Percentiles rank a stretch among this genome's conserved stretches.
These are phyloP conservation scores for Kwoniella europaea DNA, from an alignment of 768 basidiomycete species.

Conservation along the genomic window DNA sequence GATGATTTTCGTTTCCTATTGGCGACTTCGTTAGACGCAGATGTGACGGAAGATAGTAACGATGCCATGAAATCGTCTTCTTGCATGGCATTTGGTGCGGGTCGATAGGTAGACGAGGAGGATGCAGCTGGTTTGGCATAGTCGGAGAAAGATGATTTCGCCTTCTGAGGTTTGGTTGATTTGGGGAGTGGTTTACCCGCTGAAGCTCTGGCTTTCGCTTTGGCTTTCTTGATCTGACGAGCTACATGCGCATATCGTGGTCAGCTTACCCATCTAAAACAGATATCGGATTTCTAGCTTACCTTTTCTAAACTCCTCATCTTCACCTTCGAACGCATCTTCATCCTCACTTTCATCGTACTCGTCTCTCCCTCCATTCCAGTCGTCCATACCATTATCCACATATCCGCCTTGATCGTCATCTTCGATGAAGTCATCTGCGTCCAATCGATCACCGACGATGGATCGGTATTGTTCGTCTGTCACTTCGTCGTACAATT, in stretches of 20 bases:
- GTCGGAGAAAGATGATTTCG: conserved; percentile 51
- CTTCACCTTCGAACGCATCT: conserved; percentile 62
- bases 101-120: conserved; percentile 67
- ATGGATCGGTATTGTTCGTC: conserved; percentile 87
- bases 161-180: conserved; percentile 31
- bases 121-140: conserved; percentile 59
- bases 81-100: conserved; percentile 73
- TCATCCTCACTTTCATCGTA: conserved; percentile 65
- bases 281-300: conserved; percentile 6
- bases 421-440: conserved; percentile 93
- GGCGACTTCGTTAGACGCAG: conserved; percentile 40
- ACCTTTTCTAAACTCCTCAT: conserved; percentile 53
- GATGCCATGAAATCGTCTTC: conserved; percentile 89
- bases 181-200: conserved; percentile 19
- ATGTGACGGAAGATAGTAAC: conserved; percentile 66
- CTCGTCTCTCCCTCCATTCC: conserved; percentile 61
- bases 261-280: background rate
- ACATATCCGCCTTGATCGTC: conserved; percentile 89
- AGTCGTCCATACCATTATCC: conserved; percentile 97
- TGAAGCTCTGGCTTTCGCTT: conserved; percentile 32
- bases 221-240: conserved; percentile 39
- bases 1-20: conserved; percentile 65
- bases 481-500: conserved; percentile 84
- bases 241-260: conserved; percentile 25
- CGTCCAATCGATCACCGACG: conserved; percentile 77